These are phyloP conservation scores for Salvia sclarea DNA, from an alignment of 305 asterid genomes.

Conservation along the genomic window DNA sequence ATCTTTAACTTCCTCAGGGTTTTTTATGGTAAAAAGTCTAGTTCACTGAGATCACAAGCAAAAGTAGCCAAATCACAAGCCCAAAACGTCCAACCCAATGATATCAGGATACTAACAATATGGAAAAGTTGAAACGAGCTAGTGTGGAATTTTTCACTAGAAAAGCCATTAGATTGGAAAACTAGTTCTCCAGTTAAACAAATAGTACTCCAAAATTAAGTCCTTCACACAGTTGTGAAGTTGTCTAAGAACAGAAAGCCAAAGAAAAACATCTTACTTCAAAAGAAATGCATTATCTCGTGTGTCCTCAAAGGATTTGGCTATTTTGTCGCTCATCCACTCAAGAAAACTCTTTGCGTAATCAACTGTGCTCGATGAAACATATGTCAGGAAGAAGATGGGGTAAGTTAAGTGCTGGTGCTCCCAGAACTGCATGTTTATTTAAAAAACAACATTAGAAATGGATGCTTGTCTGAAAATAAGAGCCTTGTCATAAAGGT, in stretches of 20 bases:
- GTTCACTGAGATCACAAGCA: slow-evolving; percentile 15
- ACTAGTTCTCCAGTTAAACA: not conserved
- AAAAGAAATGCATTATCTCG: slow-evolving; percentile 89
- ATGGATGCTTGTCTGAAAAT: slow-evolving; percentile 19
- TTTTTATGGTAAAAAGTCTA: not conserved
- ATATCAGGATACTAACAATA: slow-evolving; percentile 14
- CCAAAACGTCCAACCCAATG: not conserved
- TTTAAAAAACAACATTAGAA: slow-evolving; percentile 29
- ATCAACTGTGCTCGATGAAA: slow-evolving; percentile 90
- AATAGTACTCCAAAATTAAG: slow-evolving; percentile 4
- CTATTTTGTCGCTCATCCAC: slow-evolving; percentile 97
- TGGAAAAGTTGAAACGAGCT: slow-evolving; percentile 7
- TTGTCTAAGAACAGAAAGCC: slow-evolving; percentile 27
- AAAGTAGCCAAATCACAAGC: slow-evolving; percentile 22
- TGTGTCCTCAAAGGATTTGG: slow-evolving; percentile 90
- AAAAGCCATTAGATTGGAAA: slow-evolving; percentile 8
- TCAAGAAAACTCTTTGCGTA: slow-evolving; percentile 93
- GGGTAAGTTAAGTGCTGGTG: slow-evolving; percentile 70
- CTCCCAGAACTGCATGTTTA: slow-evolving; percentile 84
- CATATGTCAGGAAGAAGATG: slow-evolving; percentile 80
- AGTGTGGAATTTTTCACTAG: slow-evolving; percentile 6
- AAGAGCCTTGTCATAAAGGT: slow-evolving; percentile 25
- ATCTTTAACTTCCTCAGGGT: not conserved
- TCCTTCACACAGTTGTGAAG: slow-evolving; percentile 24
- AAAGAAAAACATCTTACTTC: slow-evolving; percentile 54